These are phyloP conservation scores for Carex parvula DNA, from an alignment of 176 grass and related monocot genomes.

Conservation along the genomic window DNA sequence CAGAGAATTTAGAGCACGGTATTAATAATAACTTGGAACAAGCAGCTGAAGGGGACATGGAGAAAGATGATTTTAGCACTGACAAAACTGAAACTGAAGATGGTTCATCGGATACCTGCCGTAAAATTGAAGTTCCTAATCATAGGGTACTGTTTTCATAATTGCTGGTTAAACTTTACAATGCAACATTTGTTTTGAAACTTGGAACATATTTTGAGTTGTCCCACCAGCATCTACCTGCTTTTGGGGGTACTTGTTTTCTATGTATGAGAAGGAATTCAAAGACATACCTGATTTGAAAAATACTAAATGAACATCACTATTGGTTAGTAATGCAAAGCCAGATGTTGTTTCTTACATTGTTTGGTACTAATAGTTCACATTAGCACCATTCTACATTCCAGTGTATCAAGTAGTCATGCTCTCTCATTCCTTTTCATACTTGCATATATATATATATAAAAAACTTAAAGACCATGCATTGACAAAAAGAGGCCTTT, in stretches of 20 bases:
- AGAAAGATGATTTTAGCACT: slow-evolving; percentile 27
- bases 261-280: not conserved
- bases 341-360: not conserved
- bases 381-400: not conserved
- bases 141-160: slow-evolving; percentile 51
- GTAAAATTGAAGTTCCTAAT: slow-evolving; percentile 79
- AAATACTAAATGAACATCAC: slow-evolving; percentile 1
- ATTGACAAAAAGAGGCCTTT: not conserved
- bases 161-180: not conserved
- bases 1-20: slow-evolving; percentile 7
- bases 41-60: not conserved
- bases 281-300: not conserved
- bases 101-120: slow-evolving; percentile 22
- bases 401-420: not conserved
- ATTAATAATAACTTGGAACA: slow-evolving; percentile 7
- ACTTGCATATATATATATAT: not conserved
- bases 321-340: not conserved
- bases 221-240: too few species aligned
- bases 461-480: not conserved
- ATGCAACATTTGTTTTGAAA: not conserved
- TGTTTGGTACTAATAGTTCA: not conserved
- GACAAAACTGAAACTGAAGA: slow-evolving; percentile 3
- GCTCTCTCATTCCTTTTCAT: not conserved
- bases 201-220: not conserved
- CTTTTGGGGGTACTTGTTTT: not conserved